A percentile compares a stretch with the other conserved stretches of the same genome.
phyloP scores from a whole-genome alignment of 169 alveolate species.

The Eimeria maxima region DNA sequence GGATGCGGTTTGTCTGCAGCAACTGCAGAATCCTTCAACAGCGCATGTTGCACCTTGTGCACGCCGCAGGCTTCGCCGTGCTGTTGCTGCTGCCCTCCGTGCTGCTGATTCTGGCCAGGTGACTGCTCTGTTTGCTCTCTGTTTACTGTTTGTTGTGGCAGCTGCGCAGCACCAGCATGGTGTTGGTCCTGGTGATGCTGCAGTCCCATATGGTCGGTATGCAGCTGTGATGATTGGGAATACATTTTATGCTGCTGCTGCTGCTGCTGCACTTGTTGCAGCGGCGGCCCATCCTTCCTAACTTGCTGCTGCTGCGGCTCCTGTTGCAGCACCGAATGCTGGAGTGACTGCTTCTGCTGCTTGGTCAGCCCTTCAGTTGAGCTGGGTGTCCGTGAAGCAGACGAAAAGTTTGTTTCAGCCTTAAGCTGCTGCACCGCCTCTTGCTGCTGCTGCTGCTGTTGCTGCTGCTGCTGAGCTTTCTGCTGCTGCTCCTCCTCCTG shows the following conservation, averaged over 20 bases:
- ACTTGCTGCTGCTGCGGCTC: constrained; percentile 8
- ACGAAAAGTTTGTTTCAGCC: neutral
- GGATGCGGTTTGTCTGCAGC: constrained; percentile 21
- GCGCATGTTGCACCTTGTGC: neutral
- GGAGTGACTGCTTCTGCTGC: neutral
- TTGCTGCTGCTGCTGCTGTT: constrained; percentile 1
- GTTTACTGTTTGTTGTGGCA: neutral
- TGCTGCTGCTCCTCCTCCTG: neutral
- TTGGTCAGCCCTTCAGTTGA: neutral
- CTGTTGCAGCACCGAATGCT: neutral
- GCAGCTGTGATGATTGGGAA: too few relatives aligned
- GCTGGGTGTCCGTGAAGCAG: neutral
- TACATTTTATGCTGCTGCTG: too few relatives aligned
- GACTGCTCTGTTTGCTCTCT: neutral
- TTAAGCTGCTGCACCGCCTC: neutral
- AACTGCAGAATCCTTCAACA: neutral
- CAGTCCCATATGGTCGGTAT: too few relatives aligned
- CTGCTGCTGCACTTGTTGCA: constrained; percentile 27
- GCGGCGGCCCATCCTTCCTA: neutral
- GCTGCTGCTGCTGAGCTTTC: neutral
- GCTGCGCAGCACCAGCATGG: neutral
- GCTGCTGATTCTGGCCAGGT: neutral
- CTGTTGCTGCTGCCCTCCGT: neutral
- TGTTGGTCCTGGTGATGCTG: neutral
- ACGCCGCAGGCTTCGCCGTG: neutral